These are phyloP conservation scores for Fomitopsis betulina DNA, from an alignment of 1,284 basidiomycete genomes.

Conservation along the genomic window DNA sequence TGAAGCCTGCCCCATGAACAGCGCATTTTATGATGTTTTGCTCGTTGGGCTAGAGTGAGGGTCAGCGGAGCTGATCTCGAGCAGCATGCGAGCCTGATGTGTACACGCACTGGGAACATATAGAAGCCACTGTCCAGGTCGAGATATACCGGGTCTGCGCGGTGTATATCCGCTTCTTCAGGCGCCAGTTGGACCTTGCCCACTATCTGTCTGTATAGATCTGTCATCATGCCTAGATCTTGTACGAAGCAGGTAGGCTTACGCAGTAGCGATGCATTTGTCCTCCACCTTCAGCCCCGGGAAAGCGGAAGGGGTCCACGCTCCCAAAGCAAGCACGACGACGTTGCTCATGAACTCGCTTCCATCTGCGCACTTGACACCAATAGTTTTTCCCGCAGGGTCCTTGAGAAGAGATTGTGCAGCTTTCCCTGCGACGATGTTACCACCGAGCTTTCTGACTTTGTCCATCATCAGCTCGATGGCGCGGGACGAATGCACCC, in stretches of 20 bases:
- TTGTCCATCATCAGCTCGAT: constrained; percentile 52
- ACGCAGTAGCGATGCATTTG: constrained; percentile 69
- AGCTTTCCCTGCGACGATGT: constrained; percentile 51
- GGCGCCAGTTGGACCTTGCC: constrained; percentile 70
- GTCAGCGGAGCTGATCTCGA: neutral
- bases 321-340: constrained; percentile 68
- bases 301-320: constrained; percentile 83
- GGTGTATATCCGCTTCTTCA: constrained; percentile 64
- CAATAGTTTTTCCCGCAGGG: constrained; percentile 42
- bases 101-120: constrained; percentile 62
- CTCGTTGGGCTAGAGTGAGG: constrained; percentile 55
- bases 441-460: constrained; percentile 58
- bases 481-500: constrained; percentile 78
- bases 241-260: constrained; percentile 13
- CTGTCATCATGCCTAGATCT: no score
- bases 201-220: constrained; percentile 62
- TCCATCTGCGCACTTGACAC: constrained; percentile 65
- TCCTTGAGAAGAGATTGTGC: constrained; percentile 45
- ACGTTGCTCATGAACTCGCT: constrained; percentile 47
- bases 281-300: constrained; percentile 47
- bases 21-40: constrained; percentile 72
- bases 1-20: constrained; percentile 65
- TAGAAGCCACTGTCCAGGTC: constrained; percentile 72
- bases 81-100: neutral
- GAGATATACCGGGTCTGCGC: constrained; percentile 65